Evolutionary conservation across 2,329 filamentous ascomycete species (phyloP).

Genomic region (Penicillium sp.): DNA sequence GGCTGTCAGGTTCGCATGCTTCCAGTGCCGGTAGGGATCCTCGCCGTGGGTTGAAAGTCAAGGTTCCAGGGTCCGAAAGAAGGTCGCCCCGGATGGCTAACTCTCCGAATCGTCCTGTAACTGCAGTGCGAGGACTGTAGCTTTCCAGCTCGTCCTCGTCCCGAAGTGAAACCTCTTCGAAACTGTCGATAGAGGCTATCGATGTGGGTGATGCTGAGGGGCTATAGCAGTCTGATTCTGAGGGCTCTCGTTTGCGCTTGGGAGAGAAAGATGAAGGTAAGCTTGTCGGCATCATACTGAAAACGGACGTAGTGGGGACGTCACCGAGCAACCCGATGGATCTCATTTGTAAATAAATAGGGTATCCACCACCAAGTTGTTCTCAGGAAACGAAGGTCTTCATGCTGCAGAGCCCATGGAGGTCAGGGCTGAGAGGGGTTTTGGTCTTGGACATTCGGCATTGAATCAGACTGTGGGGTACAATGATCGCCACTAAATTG

Average conservation of each 20-base stretch:
- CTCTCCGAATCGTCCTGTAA: conserved; percentile 42
- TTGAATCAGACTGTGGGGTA: conserved; percentile 15
- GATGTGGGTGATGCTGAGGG: conserved; percentile 37
- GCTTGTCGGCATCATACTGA: conserved; percentile 33
- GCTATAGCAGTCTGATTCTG: conserved; percentile 33
- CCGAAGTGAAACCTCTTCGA: conserved; percentile 32
- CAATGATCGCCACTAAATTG: conserved; percentile 7
- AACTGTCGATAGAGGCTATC: conserved; percentile 31
- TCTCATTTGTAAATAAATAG: conserved; percentile 9
- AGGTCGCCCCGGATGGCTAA: conserved; percentile 41
- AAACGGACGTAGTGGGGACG: conserved; percentile 23
- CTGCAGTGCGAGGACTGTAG: conserved; percentile 41
- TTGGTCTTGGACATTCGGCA: conserved; percentile 22
- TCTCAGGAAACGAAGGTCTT: conserved; percentile 9
- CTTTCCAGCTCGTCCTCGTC: conserved; percentile 36
- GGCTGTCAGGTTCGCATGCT: conserved; percentile 13
- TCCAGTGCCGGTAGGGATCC: conserved; percentile 13
- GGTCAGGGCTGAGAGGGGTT: conserved; percentile 22
- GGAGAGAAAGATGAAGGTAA: conserved; percentile 31
- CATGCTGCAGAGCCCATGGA: conserved; percentile 18
- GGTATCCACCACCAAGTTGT: conserved; percentile 14
- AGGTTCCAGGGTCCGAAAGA: conserved; percentile 17
- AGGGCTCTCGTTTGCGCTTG: conserved; percentile 38
- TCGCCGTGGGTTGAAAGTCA: conserved; percentile 15
- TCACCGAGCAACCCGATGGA: conserved; percentile 16